Percentiles rank a stretch among this genome's conserved stretches.
These are phyloP conservation scores for Paraglomus occultum DNA, from an alignment of 192 early-diverging fungal species.

Conservation along the genomic window DNA sequence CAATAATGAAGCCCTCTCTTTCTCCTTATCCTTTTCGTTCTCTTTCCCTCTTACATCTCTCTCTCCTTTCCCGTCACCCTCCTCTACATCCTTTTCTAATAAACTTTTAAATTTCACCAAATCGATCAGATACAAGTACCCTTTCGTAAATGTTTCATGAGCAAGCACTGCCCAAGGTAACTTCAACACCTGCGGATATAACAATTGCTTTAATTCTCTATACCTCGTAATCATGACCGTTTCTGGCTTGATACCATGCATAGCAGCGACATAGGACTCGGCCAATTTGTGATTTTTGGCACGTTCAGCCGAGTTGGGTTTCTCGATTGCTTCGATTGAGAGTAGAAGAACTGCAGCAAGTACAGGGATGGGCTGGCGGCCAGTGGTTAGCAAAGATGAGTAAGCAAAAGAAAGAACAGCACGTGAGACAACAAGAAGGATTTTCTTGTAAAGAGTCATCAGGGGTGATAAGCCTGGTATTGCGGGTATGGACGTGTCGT, in stretches of 20 bases:
- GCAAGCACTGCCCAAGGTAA: slow-evolving; percentile 1
- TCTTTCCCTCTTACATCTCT: too few relatives aligned
- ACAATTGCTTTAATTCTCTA: background rate
- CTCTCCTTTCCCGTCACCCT: too few relatives aligned
- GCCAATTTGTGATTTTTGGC: slow-evolving; percentile 1
- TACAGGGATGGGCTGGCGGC: slow-evolving; percentile 3
- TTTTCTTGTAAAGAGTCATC: too few relatives aligned
- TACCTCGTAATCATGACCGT: slow-evolving; percentile 1
- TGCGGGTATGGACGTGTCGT: too few relatives aligned
- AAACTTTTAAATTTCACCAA: background rate
- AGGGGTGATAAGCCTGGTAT: too few relatives aligned
- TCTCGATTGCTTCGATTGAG: slow-evolving; percentile 15
- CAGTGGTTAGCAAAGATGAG: background rate
- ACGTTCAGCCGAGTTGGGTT: slow-evolving; percentile 1
- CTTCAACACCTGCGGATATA: background rate
- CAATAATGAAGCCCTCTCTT: too few relatives aligned
- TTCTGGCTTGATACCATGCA: background rate
- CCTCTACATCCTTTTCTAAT: too few relatives aligned
- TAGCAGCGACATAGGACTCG: background rate
- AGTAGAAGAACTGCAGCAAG: slow-evolving; percentile 11
- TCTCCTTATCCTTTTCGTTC: too few relatives aligned
- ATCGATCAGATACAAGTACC: slow-evolving; percentile 10
- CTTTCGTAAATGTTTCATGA: background rate
- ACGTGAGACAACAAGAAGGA: too few relatives aligned
- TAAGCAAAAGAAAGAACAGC: too few relatives aligned